A percentile compares a stretch with the other conserved stretches of the same genome.
Conservation (phyloP, 805 yeast genomes). For the Komagataella pastoris region DNA sequence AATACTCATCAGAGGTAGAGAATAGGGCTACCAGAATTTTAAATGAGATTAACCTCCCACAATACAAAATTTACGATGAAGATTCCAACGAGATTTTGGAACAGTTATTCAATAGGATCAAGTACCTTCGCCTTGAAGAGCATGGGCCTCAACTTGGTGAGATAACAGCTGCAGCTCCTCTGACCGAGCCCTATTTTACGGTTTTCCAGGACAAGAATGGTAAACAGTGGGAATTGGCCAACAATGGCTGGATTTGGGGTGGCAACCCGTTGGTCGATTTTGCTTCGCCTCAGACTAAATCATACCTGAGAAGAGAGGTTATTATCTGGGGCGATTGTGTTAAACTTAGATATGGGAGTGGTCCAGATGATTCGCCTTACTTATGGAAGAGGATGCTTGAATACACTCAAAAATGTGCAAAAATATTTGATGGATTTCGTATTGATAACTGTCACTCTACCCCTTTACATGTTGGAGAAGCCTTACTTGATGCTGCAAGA, state of each 20-base stretch:
- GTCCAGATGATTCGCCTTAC: conserved; percentile 74
- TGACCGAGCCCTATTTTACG: conserved; percentile 84
- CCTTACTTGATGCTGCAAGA: conserved; percentile 79
- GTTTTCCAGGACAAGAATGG: conserved; percentile 44
- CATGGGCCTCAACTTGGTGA: conserved; percentile 77
- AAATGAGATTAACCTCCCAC: conserved; percentile 65
- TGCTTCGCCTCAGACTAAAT: conserved; percentile 68
- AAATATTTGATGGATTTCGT: conserved; percentile 73
- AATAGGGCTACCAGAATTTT: conserved; percentile 37
- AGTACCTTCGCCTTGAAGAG: conserved; percentile 61
- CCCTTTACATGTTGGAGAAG: conserved; percentile 89
- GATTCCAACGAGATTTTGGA: conserved; percentile 53
- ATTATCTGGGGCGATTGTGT: conserved; percentile 98
- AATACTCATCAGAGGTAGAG: conserved; percentile 17
- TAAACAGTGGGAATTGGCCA: conserved; percentile 61
- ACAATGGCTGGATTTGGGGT: conserved; percentile 98
- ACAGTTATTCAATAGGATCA: conserved; percentile 66
- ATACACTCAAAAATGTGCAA: conserved; percentile 63
- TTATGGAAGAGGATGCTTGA: conserved; percentile 81
- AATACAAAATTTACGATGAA: conserved; percentile 62
- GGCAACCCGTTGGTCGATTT: conserved; percentile 90
- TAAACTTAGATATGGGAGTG: conserved; percentile 72
- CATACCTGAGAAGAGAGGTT: conserved; percentile 82
- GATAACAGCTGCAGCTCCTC: conserved; percentile 40
- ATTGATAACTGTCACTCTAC: conserved; percentile 96